A percentile compares a stretch with the other conserved stretches of the same genome.
phyloP scores from a whole-genome alignment of 2,329 filamentous ascomycete species.

The Colletotrichum scovillei region DNA sequence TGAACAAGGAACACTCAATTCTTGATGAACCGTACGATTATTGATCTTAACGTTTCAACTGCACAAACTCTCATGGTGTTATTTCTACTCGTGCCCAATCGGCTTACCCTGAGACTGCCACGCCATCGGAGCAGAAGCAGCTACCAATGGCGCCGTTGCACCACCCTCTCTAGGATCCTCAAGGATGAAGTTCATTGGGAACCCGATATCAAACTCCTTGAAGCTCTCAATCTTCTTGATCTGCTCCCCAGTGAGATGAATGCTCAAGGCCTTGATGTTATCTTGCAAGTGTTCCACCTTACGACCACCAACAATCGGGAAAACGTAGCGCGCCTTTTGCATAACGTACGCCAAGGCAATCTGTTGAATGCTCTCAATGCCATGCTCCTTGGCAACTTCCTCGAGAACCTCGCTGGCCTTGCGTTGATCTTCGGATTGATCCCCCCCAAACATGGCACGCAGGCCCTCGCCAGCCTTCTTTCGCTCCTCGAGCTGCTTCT shows the following conservation, averaged over 20 bases:
- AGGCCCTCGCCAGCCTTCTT: conserved; percentile 51
- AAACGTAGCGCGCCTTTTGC: conserved; percentile 63
- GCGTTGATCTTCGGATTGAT: conserved; percentile 59
- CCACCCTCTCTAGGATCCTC: conserved; percentile 39
- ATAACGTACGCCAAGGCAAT: conserved; percentile 66
- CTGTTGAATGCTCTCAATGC: conserved; percentile 66
- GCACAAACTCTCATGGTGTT: neutral
- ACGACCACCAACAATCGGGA: conserved; percentile 64
- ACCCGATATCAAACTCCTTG: conserved; percentile 65
- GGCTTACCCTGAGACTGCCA: conserved; percentile 30
- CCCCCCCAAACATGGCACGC: conserved; percentile 42
- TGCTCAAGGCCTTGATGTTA: conserved; percentile 66
- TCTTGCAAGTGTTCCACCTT: conserved; percentile 63
- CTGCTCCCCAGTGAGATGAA: conserved; percentile 63
- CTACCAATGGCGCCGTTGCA: conserved; percentile 10
- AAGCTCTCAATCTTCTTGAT: conserved; percentile 65
- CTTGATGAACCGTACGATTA: neutral
- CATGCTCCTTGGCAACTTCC: conserved; percentile 67
- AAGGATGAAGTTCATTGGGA: conserved; percentile 59
- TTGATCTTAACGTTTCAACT: neutral
- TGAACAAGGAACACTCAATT: neutral
- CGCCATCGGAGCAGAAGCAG: conserved; percentile 25
- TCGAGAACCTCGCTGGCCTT: conserved; percentile 68
- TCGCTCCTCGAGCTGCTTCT: conserved; percentile 46
- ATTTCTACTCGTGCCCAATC: conserved; percentile 14